Conservation (phyloP, 1,284 basidiomycete genomes). For the Sparassis latifolia region DNA sequence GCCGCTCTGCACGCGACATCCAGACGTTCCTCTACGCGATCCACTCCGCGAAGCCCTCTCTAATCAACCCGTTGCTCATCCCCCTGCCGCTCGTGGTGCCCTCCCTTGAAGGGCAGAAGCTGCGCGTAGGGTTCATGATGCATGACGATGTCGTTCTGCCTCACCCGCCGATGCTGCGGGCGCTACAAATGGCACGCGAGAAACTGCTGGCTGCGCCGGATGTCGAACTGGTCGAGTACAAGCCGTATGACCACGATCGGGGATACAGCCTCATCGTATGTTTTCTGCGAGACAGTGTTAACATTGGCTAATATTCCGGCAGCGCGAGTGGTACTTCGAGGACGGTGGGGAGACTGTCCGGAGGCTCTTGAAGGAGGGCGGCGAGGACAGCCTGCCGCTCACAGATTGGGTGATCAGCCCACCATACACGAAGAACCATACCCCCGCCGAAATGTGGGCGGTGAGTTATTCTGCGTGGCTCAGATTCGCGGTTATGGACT, state of each 20-base stretch:
- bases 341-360: constrained; percentile 2
- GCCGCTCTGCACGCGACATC: constrained; percentile 40
- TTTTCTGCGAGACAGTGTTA: constrained; percentile 10
- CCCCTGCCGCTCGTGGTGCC: constrained; percentile 29
- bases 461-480: neutral
- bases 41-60: constrained; percentile 46
- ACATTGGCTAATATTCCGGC: neutral
- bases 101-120: constrained; percentile 17
- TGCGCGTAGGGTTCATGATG: constrained; percentile 47
- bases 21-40: constrained; percentile 46
- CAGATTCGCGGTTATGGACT: neutral
- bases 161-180: constrained; percentile 45
- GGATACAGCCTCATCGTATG: constrained; percentile 26
- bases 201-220: constrained; percentile 30
- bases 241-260: constrained; percentile 30
- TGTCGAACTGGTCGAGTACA: constrained; percentile 34
- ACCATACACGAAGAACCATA: constrained; percentile 1
- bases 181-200: constrained; percentile 33
- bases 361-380: neutral
- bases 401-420: constrained; percentile 1
- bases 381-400: constrained; percentile 1
- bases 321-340: constrained; percentile 1
- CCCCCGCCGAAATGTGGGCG: constrained; percentile 1
- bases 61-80: constrained; percentile 41
- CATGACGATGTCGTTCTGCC: constrained; percentile 51